Conservation (phyloP, 805 yeast species). For the Huiozyma naganishii region DNA sequence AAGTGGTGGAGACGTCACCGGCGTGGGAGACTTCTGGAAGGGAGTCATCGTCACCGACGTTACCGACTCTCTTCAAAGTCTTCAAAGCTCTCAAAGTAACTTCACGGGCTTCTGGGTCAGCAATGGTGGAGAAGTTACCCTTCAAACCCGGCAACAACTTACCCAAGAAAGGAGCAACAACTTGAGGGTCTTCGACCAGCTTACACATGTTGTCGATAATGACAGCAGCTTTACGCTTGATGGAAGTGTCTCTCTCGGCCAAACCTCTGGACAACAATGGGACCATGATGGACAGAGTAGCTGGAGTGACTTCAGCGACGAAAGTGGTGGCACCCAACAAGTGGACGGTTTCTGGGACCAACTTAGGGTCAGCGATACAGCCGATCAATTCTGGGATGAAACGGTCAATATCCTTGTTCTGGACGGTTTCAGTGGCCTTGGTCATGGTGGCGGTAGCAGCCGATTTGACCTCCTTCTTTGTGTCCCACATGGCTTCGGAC, state of each 20-base stretch:
- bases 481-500: constrained; percentile 99
- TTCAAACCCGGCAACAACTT: constrained; percentile 93
- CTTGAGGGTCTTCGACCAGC: constrained; percentile 99
- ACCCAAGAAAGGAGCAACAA: constrained; percentile 97
- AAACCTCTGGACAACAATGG: constrained; percentile 98
- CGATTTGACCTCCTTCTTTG: constrained; percentile 94
- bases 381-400: constrained; percentile 95
- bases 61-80: constrained; percentile 99
- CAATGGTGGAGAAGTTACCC: constrained; percentile 89
- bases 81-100: constrained; percentile 93
- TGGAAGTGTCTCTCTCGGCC: constrained; percentile 98
- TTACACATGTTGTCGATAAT: constrained; percentile 99
- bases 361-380: constrained; percentile 94
- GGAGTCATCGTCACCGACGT: constrained; percentile 76
- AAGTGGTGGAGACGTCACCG: constrained; percentile 89
- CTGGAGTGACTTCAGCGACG: constrained; percentile 98
- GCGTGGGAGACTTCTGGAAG: constrained; percentile 98
- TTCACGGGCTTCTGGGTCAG: constrained; percentile 99
- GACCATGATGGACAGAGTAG: constrained; percentile 98
- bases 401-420: constrained; percentile 99
- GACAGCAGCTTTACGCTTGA: constrained; percentile 99
- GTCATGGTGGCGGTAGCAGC: constrained; percentile 94
- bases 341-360: constrained; percentile 98
- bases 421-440: constrained; percentile 93
- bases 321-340: constrained; percentile 98